Evolutionary conservation across 2,329 filamentous ascomycete genomes (phyloP).

Genomic region (Aureobasidium sp.): DNA sequence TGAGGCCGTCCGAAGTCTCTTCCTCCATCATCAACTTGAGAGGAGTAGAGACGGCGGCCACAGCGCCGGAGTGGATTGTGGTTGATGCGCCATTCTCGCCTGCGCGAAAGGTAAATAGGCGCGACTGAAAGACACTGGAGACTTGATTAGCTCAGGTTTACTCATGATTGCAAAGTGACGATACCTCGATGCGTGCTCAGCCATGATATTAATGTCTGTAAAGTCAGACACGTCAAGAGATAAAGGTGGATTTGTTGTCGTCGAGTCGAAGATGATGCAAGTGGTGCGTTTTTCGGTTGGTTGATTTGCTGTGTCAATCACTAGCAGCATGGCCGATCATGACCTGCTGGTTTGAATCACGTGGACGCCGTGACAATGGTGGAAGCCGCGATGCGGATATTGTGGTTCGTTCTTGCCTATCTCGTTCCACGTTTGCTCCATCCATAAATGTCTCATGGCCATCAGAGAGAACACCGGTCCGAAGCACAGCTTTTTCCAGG

Average conservation of each 20-base stretch:
- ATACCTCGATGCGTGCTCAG: background rate
- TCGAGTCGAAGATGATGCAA: constrained; percentile 11
- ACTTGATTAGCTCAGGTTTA: background rate
- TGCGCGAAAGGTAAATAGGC: constrained; percentile 6
- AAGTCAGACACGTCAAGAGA: constrained; percentile 1
- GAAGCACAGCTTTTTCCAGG: too few species aligned
- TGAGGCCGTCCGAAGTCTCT: background rate
- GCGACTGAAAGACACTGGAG: background rate
- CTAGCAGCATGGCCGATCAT: background rate
- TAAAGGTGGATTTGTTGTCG: background rate
- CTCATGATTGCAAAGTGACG: background rate
- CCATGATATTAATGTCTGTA: background rate
- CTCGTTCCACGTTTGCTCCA: background rate
- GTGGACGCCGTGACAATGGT: background rate
- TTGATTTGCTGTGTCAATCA: background rate
- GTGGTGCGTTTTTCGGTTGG: background rate
- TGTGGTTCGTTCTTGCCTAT: background rate
- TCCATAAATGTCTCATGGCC: background rate
- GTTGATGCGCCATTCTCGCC: constrained; percentile 2
- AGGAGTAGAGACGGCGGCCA: constrained; percentile 2
- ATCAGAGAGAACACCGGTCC: too few species aligned
- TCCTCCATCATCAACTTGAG: constrained; percentile 8
- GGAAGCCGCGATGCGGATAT: background rate
- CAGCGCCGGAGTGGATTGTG: constrained; percentile 9
- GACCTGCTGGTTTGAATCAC: background rate